A percentile compares a stretch with the other conserved stretches of the same genome.
phyloP scores from a whole-genome alignment of 2,329 filamentous ascomycete species.

The Fusarium graminum region DNA sequence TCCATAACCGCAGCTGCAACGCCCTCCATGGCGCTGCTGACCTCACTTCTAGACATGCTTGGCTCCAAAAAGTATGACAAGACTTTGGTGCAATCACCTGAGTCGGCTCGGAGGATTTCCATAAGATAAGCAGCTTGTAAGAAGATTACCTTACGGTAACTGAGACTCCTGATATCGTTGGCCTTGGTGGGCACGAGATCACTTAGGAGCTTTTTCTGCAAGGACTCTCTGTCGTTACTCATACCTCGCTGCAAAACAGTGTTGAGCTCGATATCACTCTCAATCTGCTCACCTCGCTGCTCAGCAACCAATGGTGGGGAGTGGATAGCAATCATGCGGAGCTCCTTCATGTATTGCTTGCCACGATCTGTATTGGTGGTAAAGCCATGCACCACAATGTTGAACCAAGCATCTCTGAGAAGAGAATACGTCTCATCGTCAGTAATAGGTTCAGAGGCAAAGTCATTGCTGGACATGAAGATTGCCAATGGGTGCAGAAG shows the following conservation, averaged over 20 bases:
- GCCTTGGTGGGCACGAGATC: conserved; percentile 81
- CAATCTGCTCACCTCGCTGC: conserved; percentile 87
- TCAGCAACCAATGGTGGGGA: conserved; percentile 90
- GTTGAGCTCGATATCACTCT: conserved; percentile 97
- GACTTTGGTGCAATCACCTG: conserved; percentile 90
- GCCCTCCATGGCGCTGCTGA: conserved; percentile 74
- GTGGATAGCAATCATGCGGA: conserved; percentile 86
- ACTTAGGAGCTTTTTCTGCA: conserved; percentile 83
- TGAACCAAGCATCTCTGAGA: conserved; percentile 96
- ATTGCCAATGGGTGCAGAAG: conserved; percentile 89
- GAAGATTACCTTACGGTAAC: conserved; percentile 92
- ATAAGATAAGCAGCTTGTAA: conserved; percentile 90
- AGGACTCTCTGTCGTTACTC: conserved; percentile 79
- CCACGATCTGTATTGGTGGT: conserved; percentile 79
- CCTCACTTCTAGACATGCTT: conserved; percentile 76
- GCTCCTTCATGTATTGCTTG: conserved; percentile 78
- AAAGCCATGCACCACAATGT: conserved; percentile 95
- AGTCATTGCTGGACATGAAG: conserved; percentile 77
- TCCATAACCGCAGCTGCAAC: conserved; percentile 78
- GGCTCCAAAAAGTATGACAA: conserved; percentile 96
- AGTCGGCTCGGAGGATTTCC: conserved; percentile 86
- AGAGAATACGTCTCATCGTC: conserved; percentile 79
- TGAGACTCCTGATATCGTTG: conserved; percentile 82
- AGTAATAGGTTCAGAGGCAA: conserved; percentile 61
- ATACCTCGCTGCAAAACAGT: conserved; percentile 90